Evolutionary conservation across 75 land plant species (phyloP).

Genomic region (Chamaecyparis obtusa): DNA sequence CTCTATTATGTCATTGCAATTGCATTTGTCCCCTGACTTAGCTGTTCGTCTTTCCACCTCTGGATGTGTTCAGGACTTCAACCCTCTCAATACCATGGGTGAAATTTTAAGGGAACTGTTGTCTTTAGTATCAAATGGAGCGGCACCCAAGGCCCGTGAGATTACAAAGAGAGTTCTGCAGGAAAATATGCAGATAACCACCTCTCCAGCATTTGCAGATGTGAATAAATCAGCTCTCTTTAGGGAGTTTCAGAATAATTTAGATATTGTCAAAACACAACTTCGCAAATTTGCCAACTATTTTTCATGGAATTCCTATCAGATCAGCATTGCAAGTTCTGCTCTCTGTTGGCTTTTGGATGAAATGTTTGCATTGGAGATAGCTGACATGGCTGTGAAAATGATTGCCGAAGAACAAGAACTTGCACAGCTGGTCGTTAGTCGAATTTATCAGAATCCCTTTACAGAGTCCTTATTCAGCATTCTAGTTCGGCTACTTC

Average conservation of each 20-base stretch:
- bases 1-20: conserved; percentile 28
- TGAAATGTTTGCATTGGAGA: conserved; percentile 38
- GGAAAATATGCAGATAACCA: conserved; percentile 26
- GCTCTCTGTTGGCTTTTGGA: conserved; percentile 44
- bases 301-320: conserved; percentile 36
- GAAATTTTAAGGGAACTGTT: conserved; percentile 36
- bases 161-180: conserved; percentile 40
- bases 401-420: conserved; percentile 43
- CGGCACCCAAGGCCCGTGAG: conserved; percentile 38
- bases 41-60: conserved; percentile 29
- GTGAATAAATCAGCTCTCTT: conserved; percentile 43
- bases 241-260: conserved; percentile 26
- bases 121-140: conserved; percentile 39
- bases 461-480: conserved; percentile 38
- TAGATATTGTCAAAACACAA: conserved; percentile 31
- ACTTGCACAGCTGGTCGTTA: conserved; percentile 40
- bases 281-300: conserved; percentile 33
- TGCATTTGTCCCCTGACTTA: conserved; percentile 32
- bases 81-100: conserved; percentile 38
- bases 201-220: conserved; percentile 39
- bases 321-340: conserved; percentile 31
- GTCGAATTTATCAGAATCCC: conserved; percentile 41
- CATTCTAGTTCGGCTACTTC: conserved; percentile 33
- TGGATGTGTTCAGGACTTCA: conserved; percentile 22
- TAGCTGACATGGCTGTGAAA: conserved; percentile 35